Percentiles rank a stretch among this genome's conserved stretches.
Conservation (phyloP, 768 basidiomycete species). For the Boletus rubroflammeus region DNA sequence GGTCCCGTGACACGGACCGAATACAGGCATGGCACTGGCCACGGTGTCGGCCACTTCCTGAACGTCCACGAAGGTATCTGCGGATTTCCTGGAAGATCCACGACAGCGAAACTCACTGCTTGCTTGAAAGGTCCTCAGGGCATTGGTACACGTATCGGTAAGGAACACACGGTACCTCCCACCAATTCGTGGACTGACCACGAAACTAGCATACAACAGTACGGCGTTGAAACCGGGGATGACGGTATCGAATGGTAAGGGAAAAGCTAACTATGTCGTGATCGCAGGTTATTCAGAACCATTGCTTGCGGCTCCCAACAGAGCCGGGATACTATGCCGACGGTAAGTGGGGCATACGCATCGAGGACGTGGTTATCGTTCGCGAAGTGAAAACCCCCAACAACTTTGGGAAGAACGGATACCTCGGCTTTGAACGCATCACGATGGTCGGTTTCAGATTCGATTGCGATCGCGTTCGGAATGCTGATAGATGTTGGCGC, state of each 20-base stretch:
- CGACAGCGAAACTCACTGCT: conserved; percentile 3
- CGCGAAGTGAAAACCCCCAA: conserved; percentile 66
- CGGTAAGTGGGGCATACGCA: conserved; percentile 87
- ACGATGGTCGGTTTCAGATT: conserved; percentile 64
- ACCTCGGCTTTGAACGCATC: conserved; percentile 78
- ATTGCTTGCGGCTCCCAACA: conserved; percentile 13
- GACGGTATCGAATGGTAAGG: conserved; percentile 79
- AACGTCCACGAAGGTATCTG: conserved; percentile 81
- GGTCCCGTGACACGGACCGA: conserved; percentile 3
- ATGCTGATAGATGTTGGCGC: background rate
- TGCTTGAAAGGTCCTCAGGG: conserved; percentile 49
- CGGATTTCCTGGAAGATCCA: background rate
- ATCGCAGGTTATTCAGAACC: background rate
- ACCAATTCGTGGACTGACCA: background rate
- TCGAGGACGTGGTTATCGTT: conserved; percentile 86
- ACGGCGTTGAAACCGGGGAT: conserved; percentile 76
- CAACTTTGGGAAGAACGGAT: conserved; percentile 79
- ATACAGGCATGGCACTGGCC: conserved; percentile 83
- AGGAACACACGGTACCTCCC: background rate
- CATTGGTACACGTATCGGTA: conserved; percentile 43
- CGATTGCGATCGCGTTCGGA: background rate
- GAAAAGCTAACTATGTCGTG: background rate
- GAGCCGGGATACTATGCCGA: conserved; percentile 94
- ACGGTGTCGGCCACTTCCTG: conserved; percentile 91
- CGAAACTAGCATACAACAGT: conserved; percentile 55